A percentile compares a stretch with the other conserved stretches of the same genome.
phyloP scores from a whole-genome alignment of 306 rosid species.

The Lagenaria siceraria region DNA sequence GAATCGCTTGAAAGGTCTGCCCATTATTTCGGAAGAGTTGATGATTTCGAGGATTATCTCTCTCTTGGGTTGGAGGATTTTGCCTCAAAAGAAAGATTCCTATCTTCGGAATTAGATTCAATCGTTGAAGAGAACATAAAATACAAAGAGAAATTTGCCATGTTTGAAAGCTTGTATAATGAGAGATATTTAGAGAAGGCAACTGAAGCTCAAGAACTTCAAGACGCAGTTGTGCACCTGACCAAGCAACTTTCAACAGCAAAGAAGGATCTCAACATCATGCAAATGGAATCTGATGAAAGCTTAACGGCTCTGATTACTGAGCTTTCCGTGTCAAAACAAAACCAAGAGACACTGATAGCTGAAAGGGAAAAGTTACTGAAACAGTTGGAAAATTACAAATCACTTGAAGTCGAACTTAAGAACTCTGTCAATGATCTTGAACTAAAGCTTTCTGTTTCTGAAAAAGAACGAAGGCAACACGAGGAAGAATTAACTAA shows the following conservation, averaged over 20 bases:
- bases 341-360: constrained; percentile 12
- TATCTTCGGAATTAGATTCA: constrained; percentile 22
- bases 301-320: constrained; percentile 13
- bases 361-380: constrained; percentile 16
- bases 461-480: constrained; percentile 23
- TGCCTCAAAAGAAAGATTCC: constrained; percentile 21
- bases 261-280: constrained; percentile 18
- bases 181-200: constrained; percentile 22
- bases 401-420: constrained; percentile 20
- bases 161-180: constrained; percentile 17
- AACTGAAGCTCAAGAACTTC: constrained; percentile 22
- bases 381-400: constrained; percentile 21
- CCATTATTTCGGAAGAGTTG: constrained; percentile 19
- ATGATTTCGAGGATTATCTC: constrained; percentile 18
- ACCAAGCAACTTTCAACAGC: constrained; percentile 17
- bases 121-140: constrained; percentile 25
- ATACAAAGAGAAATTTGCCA: constrained; percentile 13
- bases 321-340: constrained; percentile 18
- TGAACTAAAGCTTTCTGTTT: constrained; percentile 20
- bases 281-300: constrained; percentile 15
- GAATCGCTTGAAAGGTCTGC: constrained; percentile 17
- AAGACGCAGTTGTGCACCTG: constrained; percentile 14
- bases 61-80: constrained; percentile 20
- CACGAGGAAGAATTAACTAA: constrained; percentile 17
- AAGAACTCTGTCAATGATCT: constrained; percentile 21